These are phyloP conservation scores for Pseudohyphozyma bogoriensis DNA, from an alignment of 768 basidiomycete species.

Conservation along the genomic window DNA sequence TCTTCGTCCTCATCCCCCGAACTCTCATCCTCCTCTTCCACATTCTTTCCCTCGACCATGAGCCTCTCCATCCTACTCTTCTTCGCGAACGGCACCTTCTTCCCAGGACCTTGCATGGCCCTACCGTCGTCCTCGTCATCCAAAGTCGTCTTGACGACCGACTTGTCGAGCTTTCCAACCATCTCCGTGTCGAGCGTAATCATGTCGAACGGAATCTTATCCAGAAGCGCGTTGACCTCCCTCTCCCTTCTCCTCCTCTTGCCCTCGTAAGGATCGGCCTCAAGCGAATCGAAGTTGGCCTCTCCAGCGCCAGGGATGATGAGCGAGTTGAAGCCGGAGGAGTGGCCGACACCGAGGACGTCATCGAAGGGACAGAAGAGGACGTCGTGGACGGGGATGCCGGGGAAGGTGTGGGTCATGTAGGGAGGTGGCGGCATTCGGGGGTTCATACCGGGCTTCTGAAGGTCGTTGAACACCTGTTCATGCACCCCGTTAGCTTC, in stretches of 20 bases:
- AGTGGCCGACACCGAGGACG: conserved; percentile 64
- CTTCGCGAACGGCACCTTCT: conserved; percentile 54
- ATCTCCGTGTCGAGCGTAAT: conserved; percentile 52
- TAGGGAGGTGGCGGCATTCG: conserved; percentile 47
- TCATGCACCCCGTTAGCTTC: no score
- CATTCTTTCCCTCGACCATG: conserved; percentile 33
- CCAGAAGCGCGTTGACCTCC: conserved; percentile 79
- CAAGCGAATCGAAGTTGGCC: conserved; percentile 83
- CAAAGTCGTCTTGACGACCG: conserved; percentile 13
- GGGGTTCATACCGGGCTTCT: conserved; percentile 9
- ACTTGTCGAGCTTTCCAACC: conserved; percentile 34
- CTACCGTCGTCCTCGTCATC: conserved; percentile 30
- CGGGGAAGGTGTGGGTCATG: conserved; percentile 73
- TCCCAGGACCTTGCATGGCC: conserved; percentile 37
- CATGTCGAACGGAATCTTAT: conserved; percentile 91
- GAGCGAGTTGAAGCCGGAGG: conserved; percentile 66
- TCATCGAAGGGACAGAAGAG: conserved; percentile 88
- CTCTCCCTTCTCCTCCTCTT: conserved; percentile 69
- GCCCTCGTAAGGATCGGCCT: conserved; percentile 91
- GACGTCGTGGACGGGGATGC: conserved; percentile 61
- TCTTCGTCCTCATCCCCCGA: conserved; percentile 35
- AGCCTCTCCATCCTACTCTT: conserved; percentile 69
- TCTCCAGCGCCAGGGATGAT: conserved; percentile 88
- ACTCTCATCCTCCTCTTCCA: conserved; percentile 41
- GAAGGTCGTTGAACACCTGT: conserved; percentile 53